Evolutionary conservation across 352 stramenopile species (phyloP), one percentile per base, ranked within the genome.

Genomic region (Stramenopiles sp.): DNA sequence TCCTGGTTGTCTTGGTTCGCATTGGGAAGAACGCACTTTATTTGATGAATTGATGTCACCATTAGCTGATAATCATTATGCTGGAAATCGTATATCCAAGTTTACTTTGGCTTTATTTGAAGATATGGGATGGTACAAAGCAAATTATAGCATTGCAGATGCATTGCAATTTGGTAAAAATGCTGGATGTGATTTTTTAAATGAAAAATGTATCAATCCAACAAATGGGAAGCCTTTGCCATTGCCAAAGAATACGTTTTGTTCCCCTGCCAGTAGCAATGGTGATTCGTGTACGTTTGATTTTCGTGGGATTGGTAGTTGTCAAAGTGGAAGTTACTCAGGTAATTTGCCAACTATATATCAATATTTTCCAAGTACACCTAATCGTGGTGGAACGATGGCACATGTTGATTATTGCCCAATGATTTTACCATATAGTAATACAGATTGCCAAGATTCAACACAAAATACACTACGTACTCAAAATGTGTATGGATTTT

Each of bases 31-130:
- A 38, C 87, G 88, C 27, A 73, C 91, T 20, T 81, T 90, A 0
- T 88, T 89, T 84, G 91, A 92, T 43, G 88, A 92, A 81, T 91
- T 90, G 79, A 92, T 92, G 88, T 92, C 86, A 32, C 87, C 87
- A 7, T 91, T 87, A 30, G 90, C 85, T 33, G 27, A 69, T 27
- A 69, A 69, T 27, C 20, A 69, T 23, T 23, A 23, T 69, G 84
- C 86, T 63, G 89, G 90, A 78, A 89, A 91, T 73, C 86, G 86
- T 0, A 87, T 92, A 0, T 91, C 87, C 31, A 83, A 85, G 1
- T 82, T 92, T 30, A 92, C 88, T 20, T 80, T 92, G 0, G 87
- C 88, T 7, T 79, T 92, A 33, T 92, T 92, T 80, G 87, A 90
- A 79, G 88, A 92, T 79, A 91, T 86, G 76, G 87, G 88, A 0